Conservation (phyloP, 2,329 filamentous ascomycete species). For the Calonectria naviculata region DNA sequence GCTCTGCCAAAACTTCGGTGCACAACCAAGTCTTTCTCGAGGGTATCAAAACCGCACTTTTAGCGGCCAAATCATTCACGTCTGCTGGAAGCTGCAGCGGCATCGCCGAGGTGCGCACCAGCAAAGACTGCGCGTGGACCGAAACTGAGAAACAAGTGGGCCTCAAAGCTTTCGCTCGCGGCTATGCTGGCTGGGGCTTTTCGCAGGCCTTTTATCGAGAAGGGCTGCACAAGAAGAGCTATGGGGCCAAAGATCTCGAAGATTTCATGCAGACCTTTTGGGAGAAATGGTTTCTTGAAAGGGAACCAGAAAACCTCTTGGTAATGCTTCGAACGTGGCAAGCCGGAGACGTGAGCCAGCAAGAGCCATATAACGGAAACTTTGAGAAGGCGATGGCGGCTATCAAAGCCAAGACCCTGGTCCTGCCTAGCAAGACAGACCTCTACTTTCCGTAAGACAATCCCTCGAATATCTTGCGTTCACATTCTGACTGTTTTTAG, state of each 20-base stretch:
- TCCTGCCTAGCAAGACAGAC: constrained; percentile 79
- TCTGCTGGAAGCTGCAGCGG: constrained; percentile 62
- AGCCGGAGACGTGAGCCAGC: constrained; percentile 74
- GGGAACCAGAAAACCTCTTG: constrained; percentile 81
- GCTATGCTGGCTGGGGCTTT: constrained; percentile 86
- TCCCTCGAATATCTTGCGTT: neutral
- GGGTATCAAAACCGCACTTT: constrained; percentile 60
- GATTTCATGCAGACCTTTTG: constrained; percentile 82
- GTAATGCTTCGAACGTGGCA: constrained; percentile 86
- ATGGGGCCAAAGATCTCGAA: constrained; percentile 76
- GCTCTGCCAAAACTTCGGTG: constrained; percentile 59
- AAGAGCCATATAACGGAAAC: constrained; percentile 75
- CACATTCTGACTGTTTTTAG: constrained; percentile 8
- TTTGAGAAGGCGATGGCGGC: constrained; percentile 73
- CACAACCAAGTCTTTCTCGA: constrained; percentile 68
- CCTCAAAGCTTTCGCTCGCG: constrained; percentile 78
- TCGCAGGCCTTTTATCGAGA: constrained; percentile 83
- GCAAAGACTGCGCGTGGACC: constrained; percentile 40
- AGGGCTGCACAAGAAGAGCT: constrained; percentile 70
- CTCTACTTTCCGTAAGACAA: constrained; percentile 75
- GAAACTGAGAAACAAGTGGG: constrained; percentile 55
- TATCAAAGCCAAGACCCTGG: constrained; percentile 79
- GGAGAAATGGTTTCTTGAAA: constrained; percentile 79
- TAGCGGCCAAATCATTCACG: constrained; percentile 51
- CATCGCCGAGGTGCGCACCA: constrained; percentile 29